These are phyloP conservation scores for Corynascus novoguineensis DNA, from an alignment of 495 filamentous ascomycete species.

Conservation along the genomic window DNA sequence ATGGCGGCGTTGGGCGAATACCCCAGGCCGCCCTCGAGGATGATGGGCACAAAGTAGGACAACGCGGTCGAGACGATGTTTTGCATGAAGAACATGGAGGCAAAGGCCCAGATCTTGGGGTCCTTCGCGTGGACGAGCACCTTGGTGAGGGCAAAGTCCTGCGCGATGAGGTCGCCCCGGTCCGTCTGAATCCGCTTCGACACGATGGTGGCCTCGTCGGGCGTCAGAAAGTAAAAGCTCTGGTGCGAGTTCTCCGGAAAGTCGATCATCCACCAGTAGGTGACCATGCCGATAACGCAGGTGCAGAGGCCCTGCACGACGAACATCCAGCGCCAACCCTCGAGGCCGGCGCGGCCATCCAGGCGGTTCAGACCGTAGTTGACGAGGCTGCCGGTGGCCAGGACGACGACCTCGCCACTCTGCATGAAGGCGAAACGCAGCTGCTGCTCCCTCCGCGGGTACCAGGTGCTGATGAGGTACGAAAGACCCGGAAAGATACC, in stretches of 20 bases:
- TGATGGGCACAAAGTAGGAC: slow-evolving; percentile 68
- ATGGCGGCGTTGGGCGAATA: slow-evolving; percentile 62
- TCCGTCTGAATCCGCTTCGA: slow-evolving; percentile 55
- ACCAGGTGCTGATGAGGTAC: slow-evolving; percentile 70
- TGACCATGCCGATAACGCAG: slow-evolving; percentile 59
- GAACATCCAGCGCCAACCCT: slow-evolving; percentile 76
- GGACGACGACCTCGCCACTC: slow-evolving; percentile 58
- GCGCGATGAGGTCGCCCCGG: slow-evolving; percentile 58
- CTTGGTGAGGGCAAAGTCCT: slow-evolving; percentile 55
- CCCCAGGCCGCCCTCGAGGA: slow-evolving; percentile 65
- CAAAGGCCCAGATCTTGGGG: slow-evolving; percentile 68
- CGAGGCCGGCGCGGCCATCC: slow-evolving; percentile 53
- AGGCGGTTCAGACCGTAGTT: slow-evolving; percentile 66
- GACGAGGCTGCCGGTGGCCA: slow-evolving; percentile 67
- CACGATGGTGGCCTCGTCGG: slow-evolving; percentile 53
- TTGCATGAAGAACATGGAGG: slow-evolving; percentile 65
- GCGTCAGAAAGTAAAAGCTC: slow-evolving; percentile 59
- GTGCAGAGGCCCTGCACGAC: slow-evolving; percentile 60
- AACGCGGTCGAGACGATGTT: slow-evolving; percentile 65
- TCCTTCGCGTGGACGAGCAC: slow-evolving; percentile 58
- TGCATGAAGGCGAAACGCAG: slow-evolving; percentile 70
- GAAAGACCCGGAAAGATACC: slow-evolving; percentile 69
- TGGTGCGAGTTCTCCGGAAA: slow-evolving; percentile 64
- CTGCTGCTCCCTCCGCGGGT: slow-evolving; percentile 66
- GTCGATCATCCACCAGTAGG: slow-evolving; percentile 76